Percentiles rank a stretch among this genome's conserved stretches.
These are phyloP conservation scores for Spergularia bocconei DNA, from an alignment of 148 eudicot species.

Conservation along the genomic window DNA sequence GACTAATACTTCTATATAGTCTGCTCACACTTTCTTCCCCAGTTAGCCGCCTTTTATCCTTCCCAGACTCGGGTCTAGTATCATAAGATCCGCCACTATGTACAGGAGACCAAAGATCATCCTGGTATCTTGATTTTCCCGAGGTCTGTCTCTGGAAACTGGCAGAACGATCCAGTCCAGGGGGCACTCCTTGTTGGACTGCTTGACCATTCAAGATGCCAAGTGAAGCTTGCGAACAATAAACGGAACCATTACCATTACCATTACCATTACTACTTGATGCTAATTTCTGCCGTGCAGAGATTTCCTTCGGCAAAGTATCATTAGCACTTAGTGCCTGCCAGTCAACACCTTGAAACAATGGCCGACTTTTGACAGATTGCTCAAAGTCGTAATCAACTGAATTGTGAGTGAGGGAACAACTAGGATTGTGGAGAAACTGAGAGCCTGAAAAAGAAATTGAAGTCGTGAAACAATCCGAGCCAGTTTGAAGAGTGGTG, in stretches of 20 bases:
- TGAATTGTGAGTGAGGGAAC: constrained; percentile 68
- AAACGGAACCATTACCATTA: constrained; percentile 40
- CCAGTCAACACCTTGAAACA: constrained; percentile 89
- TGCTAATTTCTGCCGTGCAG: constrained; percentile 33
- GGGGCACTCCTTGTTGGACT: constrained; percentile 36
- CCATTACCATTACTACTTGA: constrained; percentile 56
- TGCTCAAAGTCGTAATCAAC: constrained; percentile 68
- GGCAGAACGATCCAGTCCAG: constrained; percentile 49
- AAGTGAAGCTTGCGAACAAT: constrained; percentile 49
- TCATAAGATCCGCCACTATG: constrained; percentile 66
- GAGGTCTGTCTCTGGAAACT: constrained; percentile 63
- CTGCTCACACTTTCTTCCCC: constrained; percentile 55
- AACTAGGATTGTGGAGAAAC: constrained; percentile 78
- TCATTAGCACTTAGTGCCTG: constrained; percentile 59
- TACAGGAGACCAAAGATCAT: constrained; percentile 49
- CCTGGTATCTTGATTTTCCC: constrained; percentile 40
- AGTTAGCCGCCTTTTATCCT: constrained; percentile 43
- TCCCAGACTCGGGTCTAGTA: constrained; percentile 50
- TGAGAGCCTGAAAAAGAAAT: constrained; percentile 95
- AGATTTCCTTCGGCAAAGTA: constrained; percentile 48
- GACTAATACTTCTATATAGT: constrained; percentile 38
- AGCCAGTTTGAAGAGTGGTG: constrained; percentile 67
- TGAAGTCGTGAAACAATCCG: constrained; percentile 83
- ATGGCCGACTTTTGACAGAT: constrained; percentile 84
- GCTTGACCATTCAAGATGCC: constrained; percentile 48